A percentile compares a stretch with the other conserved stretches of the same genome.
These are phyloP conservation scores for Pascua sp. DNA, from an alignment of 1,284 basidiomycete genomes.

Conservation along the genomic window DNA sequence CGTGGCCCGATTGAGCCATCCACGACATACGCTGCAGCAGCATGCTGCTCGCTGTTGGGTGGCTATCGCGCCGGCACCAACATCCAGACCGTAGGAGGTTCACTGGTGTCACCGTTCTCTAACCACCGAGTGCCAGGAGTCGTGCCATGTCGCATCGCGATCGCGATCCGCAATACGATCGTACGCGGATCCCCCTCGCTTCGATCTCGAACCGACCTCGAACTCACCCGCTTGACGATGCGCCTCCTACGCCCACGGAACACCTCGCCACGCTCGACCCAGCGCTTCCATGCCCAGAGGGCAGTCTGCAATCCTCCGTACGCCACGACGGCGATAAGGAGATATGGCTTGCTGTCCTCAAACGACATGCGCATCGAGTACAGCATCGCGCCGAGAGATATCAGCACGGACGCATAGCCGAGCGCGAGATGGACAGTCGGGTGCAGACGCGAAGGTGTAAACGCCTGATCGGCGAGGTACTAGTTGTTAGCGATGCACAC, in stretches of 20 bases:
- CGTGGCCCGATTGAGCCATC: too few species aligned
- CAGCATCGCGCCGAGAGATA: slow-evolving; percentile 71
- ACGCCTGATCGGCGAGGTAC: slow-evolving; percentile 74
- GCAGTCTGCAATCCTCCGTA: slow-evolving; percentile 36
- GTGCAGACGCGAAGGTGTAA: slow-evolving; percentile 78
- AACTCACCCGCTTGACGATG: slow-evolving; percentile 47
- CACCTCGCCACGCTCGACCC: slow-evolving; percentile 45
- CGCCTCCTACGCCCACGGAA: slow-evolving; percentile 45
- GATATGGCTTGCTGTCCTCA: slow-evolving; percentile 72
- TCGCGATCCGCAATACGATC: too few species aligned
- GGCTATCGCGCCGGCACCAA: too few species aligned
- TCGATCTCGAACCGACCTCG: too few species aligned
- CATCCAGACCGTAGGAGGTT: too few species aligned
- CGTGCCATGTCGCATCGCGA: too few species aligned
- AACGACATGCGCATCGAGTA: slow-evolving; percentile 84
- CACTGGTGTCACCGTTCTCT: too few species aligned
- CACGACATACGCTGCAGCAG: too few species aligned
- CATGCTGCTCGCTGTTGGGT: too few species aligned
- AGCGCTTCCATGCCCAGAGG: slow-evolving; percentile 46
- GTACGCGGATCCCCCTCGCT: too few species aligned
- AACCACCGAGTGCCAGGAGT: too few species aligned
- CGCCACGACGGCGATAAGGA: slow-evolving; percentile 68
- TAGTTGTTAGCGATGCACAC: slow-evolving; percentile 41
- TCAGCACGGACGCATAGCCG: slow-evolving; percentile 76
- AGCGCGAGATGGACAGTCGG: slow-evolving; percentile 78